phyloP scores from a whole-genome alignment of 2,329 filamentous ascomycete genomes.

The Phialemoniopsis sp. region DNA sequence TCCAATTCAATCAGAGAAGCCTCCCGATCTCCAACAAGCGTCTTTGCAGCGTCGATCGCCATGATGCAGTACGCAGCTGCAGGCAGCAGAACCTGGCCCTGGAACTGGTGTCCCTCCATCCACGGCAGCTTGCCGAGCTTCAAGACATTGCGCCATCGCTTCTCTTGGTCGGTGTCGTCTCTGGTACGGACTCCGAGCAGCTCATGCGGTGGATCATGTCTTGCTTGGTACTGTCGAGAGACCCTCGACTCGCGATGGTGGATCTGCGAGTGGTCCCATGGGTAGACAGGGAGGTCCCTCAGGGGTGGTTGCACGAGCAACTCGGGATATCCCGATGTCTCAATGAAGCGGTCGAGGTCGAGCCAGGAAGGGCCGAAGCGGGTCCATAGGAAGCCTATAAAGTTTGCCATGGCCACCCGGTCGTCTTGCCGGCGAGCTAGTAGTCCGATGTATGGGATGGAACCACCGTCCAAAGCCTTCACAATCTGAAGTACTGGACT shows the following conservation, averaged over 20 bases:
- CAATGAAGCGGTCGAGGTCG: slow-evolving; percentile 1
- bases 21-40: slow-evolving; percentile 14
- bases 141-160: slow-evolving; percentile 10
- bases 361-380: slow-evolving; percentile 16
- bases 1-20: slow-evolving; percentile 23
- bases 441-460: slow-evolving; percentile 23
- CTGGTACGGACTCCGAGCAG: slow-evolving; percentile 10
- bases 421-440: slow-evolving; percentile 23
- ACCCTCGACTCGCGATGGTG: slow-evolving; percentile 39
- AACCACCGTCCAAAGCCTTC: slow-evolving; percentile 9
- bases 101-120: slow-evolving; percentile 34
- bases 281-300: slow-evolving; percentile 33
- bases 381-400: slow-evolving; percentile 26
- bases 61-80: slow-evolving; percentile 42
- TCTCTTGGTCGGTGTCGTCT: slow-evolving; percentile 6
- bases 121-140: slow-evolving; percentile 20
- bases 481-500: slow-evolving; percentile 30
- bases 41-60: slow-evolving; percentile 36
- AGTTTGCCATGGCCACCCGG: slow-evolving; percentile 21
- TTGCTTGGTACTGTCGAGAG: slow-evolving; percentile 25
- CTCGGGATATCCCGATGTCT: too few relatives aligned
- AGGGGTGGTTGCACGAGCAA: slow-evolving; percentile 6
- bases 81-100: slow-evolving; percentile 38
- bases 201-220: slow-evolving; percentile 17
- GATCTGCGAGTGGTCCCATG: slow-evolving; percentile 40